Evolutionary conservation across 352 stramenopile species (phyloP).

Genomic region (Achlya hypogyna): DNA sequence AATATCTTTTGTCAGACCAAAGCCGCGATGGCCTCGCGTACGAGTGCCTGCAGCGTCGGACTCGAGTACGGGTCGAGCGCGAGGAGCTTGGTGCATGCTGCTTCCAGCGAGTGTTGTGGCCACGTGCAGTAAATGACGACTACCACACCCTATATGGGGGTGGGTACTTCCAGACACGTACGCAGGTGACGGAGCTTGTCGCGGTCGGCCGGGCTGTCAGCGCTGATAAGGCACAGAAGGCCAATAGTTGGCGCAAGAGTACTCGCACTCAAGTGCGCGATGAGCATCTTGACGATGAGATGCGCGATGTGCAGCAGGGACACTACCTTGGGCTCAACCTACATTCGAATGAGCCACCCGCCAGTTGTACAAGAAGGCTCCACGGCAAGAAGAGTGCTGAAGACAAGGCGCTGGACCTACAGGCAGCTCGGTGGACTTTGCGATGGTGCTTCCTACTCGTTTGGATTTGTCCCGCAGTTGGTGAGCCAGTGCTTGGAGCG

Average conservation of each 20-base stretch:
- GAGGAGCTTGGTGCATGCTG: background rate
- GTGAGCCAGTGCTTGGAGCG: constrained; percentile 1
- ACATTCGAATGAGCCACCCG: no score
- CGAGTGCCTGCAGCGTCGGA: background rate
- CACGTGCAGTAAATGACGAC: constrained; percentile 9
- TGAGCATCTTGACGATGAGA: background rate
- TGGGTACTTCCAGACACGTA: background rate
- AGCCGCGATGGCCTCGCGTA: background rate
- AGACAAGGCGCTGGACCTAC: background rate
- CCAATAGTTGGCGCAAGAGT: background rate
- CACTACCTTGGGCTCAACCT: no score
- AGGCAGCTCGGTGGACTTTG: background rate
- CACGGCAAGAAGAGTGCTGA: background rate
- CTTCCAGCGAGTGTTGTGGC: background rate
- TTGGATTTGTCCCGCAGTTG: constrained; percentile 17
- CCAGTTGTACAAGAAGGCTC: no score
- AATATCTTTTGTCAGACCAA: background rate
- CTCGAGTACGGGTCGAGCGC: background rate
- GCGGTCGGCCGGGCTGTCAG: background rate
- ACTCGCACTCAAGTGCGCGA: background rate
- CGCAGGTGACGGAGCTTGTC: background rate
- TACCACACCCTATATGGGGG: background rate
- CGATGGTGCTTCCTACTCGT: background rate
- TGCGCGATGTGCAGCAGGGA: background rate
- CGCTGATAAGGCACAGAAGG: background rate